Evolutionary conservation across 306 rosid species (phyloP), one percentile per base, ranked within the genome.

Genomic region (Chamaecrista fasciculata): DNA sequence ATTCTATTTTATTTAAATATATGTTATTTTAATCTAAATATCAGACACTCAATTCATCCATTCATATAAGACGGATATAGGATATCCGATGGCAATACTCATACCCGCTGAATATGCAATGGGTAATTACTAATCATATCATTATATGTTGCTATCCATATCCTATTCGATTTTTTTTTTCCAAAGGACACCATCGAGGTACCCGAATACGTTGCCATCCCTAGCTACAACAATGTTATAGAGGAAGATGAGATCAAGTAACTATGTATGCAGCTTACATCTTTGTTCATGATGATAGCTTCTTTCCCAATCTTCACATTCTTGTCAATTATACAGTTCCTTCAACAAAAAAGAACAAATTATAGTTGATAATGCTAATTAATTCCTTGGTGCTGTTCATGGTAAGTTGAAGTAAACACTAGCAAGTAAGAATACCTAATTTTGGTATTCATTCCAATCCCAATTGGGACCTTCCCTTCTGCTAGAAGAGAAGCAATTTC

Each of bases 321-420:
- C 91, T 93, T 93, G 82, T 93, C 98, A 23, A 93, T 88, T 29
- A 93, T 81, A 37, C 98, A 93, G 42, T 86, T 93, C 89, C 98
- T 93, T 65, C 70, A 66, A 67, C 57, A 69, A 43, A 42, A 42
- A 52, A 34, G n/a, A 48, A 36, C 28, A 47, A 69, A 51, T 36
- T 15, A 42, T 39, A 39, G 74, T 67, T 8, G 33, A 53, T 60
- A 67, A 56, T 46, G 46, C 43, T 34, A 23, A 33, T 60, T 34
- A 23, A 33, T 60, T 42, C 14, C 34, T 42, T 49, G 56, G 46
- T 19, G 23, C 23, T 55, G 56, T 60, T 11, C n/a, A 12, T 50
- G 15, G 24, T 11, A 48, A 47, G 34, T 11, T 29, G 19, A 47
- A 52, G 31, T 20, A 26, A 48, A 8, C 2, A 26, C 23, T 34